Percentiles rank a stretch among this genome's conserved stretches.
Evolutionary conservation across 2,329 filamentous ascomycete species (phyloP).

Genomic region (Exophiala xenobiotica): DNA sequence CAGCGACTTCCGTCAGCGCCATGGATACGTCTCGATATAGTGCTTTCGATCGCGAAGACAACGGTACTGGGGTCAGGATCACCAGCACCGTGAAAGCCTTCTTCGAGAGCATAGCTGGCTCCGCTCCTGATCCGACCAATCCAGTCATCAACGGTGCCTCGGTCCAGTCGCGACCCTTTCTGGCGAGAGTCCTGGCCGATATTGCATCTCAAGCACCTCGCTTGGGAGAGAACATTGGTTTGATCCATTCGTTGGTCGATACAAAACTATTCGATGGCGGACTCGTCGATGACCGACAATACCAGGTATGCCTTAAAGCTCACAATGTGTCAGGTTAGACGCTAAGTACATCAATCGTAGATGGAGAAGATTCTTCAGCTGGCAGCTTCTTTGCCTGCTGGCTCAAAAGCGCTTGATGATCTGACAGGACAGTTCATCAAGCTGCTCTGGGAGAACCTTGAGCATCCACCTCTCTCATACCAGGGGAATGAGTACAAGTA

Average conservation of each 20-base stretch:
- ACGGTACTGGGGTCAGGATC: conserved; percentile 9
- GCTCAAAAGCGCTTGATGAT: conserved; percentile 30
- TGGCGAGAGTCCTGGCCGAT: conserved; percentile 23
- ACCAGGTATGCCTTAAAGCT: conserved; percentile 23
- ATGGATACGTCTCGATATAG: conserved; percentile 18
- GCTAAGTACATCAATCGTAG: conserved; percentile 14
- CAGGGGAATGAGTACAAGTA: conserved; percentile 37
- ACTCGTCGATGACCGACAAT: conserved; percentile 30
- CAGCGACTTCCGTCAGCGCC: conserved; percentile 19
- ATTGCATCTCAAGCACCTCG: conserved; percentile 30
- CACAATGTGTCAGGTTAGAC: not conserved
- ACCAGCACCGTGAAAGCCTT: conserved; percentile 20
- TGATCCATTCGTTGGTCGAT: conserved; percentile 29
- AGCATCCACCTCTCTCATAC: conserved; percentile 37
- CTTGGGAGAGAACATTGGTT: conserved; percentile 26
- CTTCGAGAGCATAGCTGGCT: conserved; percentile 26
- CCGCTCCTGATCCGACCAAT: conserved; percentile 27
- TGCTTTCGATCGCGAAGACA: conserved; percentile 6
- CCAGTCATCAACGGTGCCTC: conserved; percentile 30
- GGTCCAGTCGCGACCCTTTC: conserved; percentile 20
- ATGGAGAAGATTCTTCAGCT: conserved; percentile 31
- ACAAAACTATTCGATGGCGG: conserved; percentile 31
- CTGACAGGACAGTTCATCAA: conserved; percentile 34
- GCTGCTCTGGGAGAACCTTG: conserved; percentile 35
- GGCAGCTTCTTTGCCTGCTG: conserved; percentile 30